phyloP scores from a whole-genome alignment of 1,139 yeast genomes.

The Entelexis paramagnoliae region DNA sequence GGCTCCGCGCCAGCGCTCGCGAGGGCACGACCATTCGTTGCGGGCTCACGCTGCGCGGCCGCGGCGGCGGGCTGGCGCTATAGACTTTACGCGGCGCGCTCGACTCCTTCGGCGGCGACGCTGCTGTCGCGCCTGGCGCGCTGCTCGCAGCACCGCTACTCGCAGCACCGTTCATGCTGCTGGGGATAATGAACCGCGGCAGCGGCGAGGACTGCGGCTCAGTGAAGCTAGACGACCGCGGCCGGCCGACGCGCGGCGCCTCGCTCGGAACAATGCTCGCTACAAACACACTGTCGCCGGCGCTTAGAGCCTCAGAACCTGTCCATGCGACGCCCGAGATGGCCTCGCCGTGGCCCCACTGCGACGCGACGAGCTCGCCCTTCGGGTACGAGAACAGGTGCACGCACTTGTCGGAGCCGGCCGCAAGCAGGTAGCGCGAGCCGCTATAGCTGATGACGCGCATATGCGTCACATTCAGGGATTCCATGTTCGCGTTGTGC shows the following conservation, averaged over 20 bases:
- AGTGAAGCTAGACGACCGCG: background rate
- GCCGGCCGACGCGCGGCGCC: background rate
- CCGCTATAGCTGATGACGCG: slow-evolving; percentile 25
- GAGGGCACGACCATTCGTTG: slow-evolving; percentile 5
- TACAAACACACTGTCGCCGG: slow-evolving; percentile 15
- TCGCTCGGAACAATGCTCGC: background rate
- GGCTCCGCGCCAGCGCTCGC: slow-evolving; percentile 1
- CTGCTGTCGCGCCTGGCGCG: too few relatives aligned
- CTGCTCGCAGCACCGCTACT: too few relatives aligned
- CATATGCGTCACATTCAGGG: slow-evolving; percentile 27
- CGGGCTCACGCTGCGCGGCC: slow-evolving; percentile 16
- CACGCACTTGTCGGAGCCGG: slow-evolving; percentile 50
- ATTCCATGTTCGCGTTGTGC: slow-evolving; percentile 25
- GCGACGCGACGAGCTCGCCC: slow-evolving; percentile 41
- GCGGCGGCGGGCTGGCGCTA: slow-evolving; percentile 1
- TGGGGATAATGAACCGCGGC: background rate
- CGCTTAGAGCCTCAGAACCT: slow-evolving; percentile 7
- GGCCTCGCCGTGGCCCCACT: slow-evolving; percentile 60
- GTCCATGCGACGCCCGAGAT: slow-evolving; percentile 36
- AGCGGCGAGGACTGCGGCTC: background rate
- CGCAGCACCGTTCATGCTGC: background rate
- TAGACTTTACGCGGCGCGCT: slow-evolving; percentile 10
- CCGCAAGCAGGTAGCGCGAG: slow-evolving; percentile 34
- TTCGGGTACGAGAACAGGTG: slow-evolving; percentile 40
- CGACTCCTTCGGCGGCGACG: background rate